These are phyloP conservation scores for Porodaedalea pini DNA, from an alignment of 1,284 basidiomycete genomes.

Conservation along the genomic window DNA sequence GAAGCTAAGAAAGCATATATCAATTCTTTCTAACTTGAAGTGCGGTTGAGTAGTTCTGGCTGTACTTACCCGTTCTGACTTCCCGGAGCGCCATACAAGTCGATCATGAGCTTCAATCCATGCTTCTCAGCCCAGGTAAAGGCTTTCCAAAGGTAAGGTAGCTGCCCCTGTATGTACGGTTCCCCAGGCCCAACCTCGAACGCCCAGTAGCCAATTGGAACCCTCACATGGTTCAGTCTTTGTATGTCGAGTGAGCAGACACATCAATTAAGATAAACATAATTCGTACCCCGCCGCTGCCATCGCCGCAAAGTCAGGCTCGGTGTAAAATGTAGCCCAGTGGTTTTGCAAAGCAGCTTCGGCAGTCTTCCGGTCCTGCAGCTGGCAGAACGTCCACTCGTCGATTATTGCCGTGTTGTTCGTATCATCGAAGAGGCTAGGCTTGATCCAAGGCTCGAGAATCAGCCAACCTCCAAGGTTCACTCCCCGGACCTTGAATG, in stretches of 20 bases:
- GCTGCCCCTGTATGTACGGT: conserved; percentile 81
- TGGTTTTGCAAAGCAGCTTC: conserved; percentile 54
- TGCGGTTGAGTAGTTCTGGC: neutral
- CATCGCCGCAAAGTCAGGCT: conserved; percentile 70
- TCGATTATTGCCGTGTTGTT: conserved; percentile 69
- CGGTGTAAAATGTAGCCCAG: conserved; percentile 82
- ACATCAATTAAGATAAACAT: conserved; percentile 20
- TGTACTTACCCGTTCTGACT: conserved; percentile 77
- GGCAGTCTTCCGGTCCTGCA: conserved; percentile 51
- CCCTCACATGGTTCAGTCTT: conserved; percentile 79
- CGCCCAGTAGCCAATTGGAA: conserved; percentile 93
- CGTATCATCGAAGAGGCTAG: conserved; percentile 81
- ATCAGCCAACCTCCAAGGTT: conserved; percentile 82
- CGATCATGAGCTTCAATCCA: conserved; percentile 78
- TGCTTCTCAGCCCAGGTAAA: conserved; percentile 75
- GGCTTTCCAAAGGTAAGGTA: conserved; percentile 69
- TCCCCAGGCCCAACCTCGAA: conserved; percentile 79
- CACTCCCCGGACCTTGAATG: conserved; percentile 54
- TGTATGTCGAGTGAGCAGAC: neutral
- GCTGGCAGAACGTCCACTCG: conserved; percentile 82
- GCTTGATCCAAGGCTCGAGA: conserved; percentile 84
- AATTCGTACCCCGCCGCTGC: conserved; percentile 62
- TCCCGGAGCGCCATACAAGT: conserved; percentile 81
- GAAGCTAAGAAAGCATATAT: conserved; percentile 40
- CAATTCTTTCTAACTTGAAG: neutral